Evolutionary conservation across 139 green algal species (phyloP).

Genomic region (Micractinium sp.): DNA sequence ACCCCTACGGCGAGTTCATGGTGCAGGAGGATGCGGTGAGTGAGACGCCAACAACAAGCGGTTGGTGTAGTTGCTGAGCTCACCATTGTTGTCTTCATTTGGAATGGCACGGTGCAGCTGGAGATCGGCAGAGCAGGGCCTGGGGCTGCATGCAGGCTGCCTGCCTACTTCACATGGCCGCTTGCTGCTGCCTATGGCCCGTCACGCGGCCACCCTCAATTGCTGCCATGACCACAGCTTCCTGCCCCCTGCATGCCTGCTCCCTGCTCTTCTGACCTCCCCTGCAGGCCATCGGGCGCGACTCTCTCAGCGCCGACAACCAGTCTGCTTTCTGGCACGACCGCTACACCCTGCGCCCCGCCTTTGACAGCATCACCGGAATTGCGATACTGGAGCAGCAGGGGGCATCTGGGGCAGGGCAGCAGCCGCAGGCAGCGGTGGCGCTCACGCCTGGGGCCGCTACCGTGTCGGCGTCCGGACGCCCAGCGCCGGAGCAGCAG

Average conservation of each 20-base stretch:
- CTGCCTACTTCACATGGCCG: not conserved
- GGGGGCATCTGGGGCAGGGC: not conserved
- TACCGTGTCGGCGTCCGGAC: not conserved
- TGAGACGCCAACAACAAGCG: too few species aligned
- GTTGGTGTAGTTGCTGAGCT: too few species aligned
- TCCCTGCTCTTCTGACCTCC: not conserved
- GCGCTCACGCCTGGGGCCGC: not conserved
- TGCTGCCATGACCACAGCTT: not conserved
- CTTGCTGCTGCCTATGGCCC: too few species aligned
- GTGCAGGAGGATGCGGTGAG: slow-evolving; percentile 65
- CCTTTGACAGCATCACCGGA: not conserved
- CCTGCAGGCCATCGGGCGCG: slow-evolving; percentile 46
- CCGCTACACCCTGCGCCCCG: slow-evolving; percentile 72
- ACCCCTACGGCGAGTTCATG: slow-evolving; percentile 94
- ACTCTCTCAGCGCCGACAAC: slow-evolving; percentile 48
- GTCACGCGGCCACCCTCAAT: too few species aligned
- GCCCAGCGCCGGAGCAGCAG: not conserved
- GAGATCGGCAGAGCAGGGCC: not conserved
- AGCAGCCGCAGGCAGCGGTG: not conserved
- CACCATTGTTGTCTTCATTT: too few species aligned
- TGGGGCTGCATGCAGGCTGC: not conserved
- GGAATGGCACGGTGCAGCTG: not conserved
- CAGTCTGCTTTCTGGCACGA: slow-evolving; percentile 79
- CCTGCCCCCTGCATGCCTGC: not conserved
- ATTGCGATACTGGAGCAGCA: not conserved